Percentiles rank a stretch among this genome's conserved stretches.
phyloP scores from a whole-genome alignment of 768 basidiomycete species.

The Mycena vulgaris region DNA sequence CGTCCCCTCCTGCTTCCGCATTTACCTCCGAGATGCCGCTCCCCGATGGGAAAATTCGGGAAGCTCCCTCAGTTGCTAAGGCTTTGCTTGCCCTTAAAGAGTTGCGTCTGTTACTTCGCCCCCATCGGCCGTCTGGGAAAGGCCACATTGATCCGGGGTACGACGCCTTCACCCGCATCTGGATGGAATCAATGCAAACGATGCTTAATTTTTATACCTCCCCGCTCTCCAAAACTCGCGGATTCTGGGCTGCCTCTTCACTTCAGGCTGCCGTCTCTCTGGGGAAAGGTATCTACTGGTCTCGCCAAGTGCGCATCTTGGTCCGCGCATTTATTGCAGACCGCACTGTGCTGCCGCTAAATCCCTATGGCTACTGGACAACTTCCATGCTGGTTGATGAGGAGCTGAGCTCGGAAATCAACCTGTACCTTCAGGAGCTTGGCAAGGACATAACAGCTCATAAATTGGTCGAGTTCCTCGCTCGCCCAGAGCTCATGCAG shows the following conservation, averaged over 20 bases:
- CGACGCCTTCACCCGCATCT: neutral
- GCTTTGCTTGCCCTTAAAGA: neutral
- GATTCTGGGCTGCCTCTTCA: neutral
- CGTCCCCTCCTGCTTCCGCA: neutral
- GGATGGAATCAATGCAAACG: neutral
- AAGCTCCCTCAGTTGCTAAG: neutral
- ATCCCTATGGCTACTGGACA: neutral
- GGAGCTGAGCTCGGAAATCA: neutral
- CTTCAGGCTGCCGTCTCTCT: neutral
- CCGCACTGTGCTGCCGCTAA: neutral
- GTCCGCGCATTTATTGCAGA: conserved; percentile 13
- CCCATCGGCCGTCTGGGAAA: neutral
- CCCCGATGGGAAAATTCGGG: neutral
- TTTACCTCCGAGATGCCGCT: neutral
- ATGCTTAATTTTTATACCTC: conserved; percentile 2
- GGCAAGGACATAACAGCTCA: conserved; percentile 1
- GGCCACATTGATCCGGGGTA: neutral
- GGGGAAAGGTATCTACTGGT: neutral
- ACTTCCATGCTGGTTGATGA: neutral
- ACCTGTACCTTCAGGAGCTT: conserved; percentile 3
- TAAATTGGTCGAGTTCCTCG: neutral
- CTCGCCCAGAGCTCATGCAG: neutral
- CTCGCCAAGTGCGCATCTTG: conserved; percentile 36
- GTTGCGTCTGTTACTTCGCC: neutral
- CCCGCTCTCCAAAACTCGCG: neutral